phyloP scores from a whole-genome alignment of 495 filamentous ascomycete species.

The Umbilicaria muhlenbergii region DNA sequence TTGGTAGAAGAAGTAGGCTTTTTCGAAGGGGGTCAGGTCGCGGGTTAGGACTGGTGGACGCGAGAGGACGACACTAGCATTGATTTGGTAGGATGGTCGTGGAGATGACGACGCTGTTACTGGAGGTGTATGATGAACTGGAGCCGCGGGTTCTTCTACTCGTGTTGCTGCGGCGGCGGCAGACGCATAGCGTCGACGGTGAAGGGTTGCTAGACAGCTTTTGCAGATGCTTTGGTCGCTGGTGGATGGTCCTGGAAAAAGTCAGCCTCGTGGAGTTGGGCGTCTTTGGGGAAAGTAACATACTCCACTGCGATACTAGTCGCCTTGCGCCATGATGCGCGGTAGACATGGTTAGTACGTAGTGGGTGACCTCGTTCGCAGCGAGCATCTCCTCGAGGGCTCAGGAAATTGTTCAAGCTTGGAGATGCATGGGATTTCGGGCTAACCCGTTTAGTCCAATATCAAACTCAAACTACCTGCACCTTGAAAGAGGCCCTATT shows the following conservation, averaged over 20 bases:
- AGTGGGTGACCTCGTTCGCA: not conserved
- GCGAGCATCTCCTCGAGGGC: slow-evolving; percentile 3
- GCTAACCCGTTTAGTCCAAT: not conserved
- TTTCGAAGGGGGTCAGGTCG: slow-evolving; percentile 72
- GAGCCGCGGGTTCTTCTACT: slow-evolving; percentile 13
- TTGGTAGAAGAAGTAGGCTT: slow-evolving; percentile 90
- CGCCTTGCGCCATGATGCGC: not conserved
- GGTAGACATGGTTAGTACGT: slow-evolving; percentile 1
- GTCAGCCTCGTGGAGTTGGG: not conserved
- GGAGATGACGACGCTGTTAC: slow-evolving; percentile 19
- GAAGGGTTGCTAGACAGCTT: slow-evolving; percentile 33
- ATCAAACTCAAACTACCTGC: not conserved
- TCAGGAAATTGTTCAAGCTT: not conserved
- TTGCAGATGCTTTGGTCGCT: slow-evolving; percentile 31
- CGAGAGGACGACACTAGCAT: slow-evolving; percentile 69
- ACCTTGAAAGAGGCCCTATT: not conserved
- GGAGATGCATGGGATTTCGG: not conserved
- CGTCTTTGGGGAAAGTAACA: not conserved
- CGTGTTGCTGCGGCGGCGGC: slow-evolving; percentile 23
- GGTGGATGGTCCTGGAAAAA: slow-evolving; percentile 24
- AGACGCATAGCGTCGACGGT: slow-evolving; percentile 29
- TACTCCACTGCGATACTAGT: slow-evolving; percentile 6
- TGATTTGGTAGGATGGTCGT: slow-evolving; percentile 45
- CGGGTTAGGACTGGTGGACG: slow-evolving; percentile 79
- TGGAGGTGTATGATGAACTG: slow-evolving; percentile 9